Conservation (phyloP, 495 filamentous ascomycete genomes). For the Mycothermus thermophilus region DNA sequence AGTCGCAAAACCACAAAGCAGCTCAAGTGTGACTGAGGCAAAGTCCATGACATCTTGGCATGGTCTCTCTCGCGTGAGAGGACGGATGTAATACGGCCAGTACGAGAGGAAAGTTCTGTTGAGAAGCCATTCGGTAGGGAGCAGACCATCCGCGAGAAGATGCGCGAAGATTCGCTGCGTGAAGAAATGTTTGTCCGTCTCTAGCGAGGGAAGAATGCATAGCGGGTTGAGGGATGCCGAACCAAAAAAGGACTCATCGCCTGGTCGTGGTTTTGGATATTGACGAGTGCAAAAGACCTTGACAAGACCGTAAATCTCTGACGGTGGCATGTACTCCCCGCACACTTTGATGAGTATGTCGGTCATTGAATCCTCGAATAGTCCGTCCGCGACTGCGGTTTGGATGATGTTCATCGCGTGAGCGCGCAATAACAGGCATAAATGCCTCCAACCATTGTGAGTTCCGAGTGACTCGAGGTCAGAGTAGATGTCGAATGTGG, state of each 20-base stretch:
- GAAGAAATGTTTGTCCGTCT: slow-evolving; percentile 17
- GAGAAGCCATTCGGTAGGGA: slow-evolving; percentile 33
- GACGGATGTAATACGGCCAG: slow-evolving; percentile 22
- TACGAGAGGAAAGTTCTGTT: slow-evolving; percentile 24
- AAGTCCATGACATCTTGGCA: slow-evolving; percentile 26
- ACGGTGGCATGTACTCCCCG: slow-evolving; percentile 17
- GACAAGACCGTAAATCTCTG: slow-evolving; percentile 30
- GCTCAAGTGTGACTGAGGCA: slow-evolving; percentile 17
- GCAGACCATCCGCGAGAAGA: slow-evolving; percentile 18
- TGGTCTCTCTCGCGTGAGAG: slow-evolving; percentile 15
- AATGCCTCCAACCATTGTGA: slow-evolving; percentile 48
- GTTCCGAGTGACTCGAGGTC: slow-evolving; percentile 51
- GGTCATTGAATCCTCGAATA: slow-evolving; percentile 27
- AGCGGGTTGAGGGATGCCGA: slow-evolving; percentile 18
- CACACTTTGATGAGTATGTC: slow-evolving; percentile 30
- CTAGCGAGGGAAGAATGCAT: no score
- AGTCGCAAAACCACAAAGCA: slow-evolving; percentile 19
- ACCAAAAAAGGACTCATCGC: slow-evolving; percentile 16
- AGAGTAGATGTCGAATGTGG: slow-evolving; percentile 43
- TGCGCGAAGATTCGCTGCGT: slow-evolving; percentile 22
- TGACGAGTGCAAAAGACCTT: slow-evolving; percentile 18
- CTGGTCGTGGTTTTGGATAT: slow-evolving; percentile 23
- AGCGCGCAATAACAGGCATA: slow-evolving; percentile 50
- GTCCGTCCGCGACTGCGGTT: slow-evolving; percentile 38
- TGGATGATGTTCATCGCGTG: slow-evolving; percentile 48